These are phyloP conservation scores for Aspergillus pseudoviridinutans DNA, from an alignment of 2,329 filamentous ascomycete species.

Conservation along the genomic window DNA sequence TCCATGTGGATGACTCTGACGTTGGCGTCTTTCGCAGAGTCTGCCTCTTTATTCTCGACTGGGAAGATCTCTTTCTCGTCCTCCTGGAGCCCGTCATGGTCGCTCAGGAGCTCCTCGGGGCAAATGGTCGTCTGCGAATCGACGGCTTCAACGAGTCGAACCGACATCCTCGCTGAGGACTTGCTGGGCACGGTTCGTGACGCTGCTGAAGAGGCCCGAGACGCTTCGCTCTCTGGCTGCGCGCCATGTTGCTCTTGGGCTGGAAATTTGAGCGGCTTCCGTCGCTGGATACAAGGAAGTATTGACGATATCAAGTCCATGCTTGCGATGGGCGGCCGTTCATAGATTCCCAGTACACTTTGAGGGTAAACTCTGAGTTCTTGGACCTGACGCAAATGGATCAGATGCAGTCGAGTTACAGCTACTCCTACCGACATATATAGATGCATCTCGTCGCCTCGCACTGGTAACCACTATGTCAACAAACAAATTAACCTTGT, in stretches of 20 bases:
- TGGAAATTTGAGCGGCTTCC: not conserved
- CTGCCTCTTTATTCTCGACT: not conserved
- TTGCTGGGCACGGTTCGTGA: not conserved
- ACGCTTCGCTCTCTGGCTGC: not conserved
- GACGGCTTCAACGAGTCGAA: conserved; percentile 12
- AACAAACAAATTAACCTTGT: not conserved
- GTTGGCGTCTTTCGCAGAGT: not conserved
- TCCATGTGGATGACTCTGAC: not conserved
- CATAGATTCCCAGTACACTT: not conserved
- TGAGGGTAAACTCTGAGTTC: not conserved
- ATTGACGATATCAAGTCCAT: not conserved
- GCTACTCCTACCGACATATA: not conserved
- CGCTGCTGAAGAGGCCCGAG: not conserved
- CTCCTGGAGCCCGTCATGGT: not conserved
- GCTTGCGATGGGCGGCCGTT: not conserved
- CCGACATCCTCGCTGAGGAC: conserved; percentile 6
- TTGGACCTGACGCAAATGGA: not conserved
- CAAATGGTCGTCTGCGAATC: conserved; percentile 6
- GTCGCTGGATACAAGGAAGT: not conserved
- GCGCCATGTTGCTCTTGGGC: not conserved
- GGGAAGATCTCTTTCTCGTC: not conserved
- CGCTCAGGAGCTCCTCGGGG: not conserved
- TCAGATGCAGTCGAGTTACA: not conserved
- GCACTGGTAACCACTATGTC: not conserved
- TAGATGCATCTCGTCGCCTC: not conserved